Conservation (phyloP, 202 grass and related monocot species). For the Carex arenaria region DNA sequence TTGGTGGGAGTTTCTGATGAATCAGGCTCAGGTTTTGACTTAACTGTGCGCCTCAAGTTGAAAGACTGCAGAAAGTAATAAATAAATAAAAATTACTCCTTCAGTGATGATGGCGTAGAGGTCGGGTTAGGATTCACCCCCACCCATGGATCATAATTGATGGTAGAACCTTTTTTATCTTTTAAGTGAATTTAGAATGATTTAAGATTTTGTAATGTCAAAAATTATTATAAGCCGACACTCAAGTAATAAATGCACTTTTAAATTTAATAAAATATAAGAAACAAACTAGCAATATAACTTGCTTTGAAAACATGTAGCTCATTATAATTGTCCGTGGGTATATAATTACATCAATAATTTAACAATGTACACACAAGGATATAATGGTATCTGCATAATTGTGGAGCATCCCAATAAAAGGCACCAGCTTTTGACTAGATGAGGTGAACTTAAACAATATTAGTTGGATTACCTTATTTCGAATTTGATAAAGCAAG, state of each 20-base stretch:
- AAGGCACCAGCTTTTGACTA: neutral
- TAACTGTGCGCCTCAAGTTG: constrained; percentile 67
- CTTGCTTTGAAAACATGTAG: neutral
- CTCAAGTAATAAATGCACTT: neutral
- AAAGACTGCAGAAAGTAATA: constrained; percentile 66
- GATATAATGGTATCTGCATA: neutral
- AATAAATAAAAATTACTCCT: constrained; percentile 11
- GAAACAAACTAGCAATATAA: neutral
- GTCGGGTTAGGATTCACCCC: neutral
- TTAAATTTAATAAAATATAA: neutral
- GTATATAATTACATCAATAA: neutral
- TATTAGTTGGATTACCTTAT: constrained; percentile 52
- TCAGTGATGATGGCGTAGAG: neutral
- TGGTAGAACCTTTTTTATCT: neutral
- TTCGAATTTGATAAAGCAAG: constrained; percentile 94
- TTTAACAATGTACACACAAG: neutral
- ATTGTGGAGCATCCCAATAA: neutral
- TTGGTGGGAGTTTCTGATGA: constrained; percentile 49
- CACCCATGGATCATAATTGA: neutral
- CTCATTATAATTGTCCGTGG: neutral
- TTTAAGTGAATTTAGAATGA: neutral
- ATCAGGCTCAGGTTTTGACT: constrained; percentile 41
- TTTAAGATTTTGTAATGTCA: neutral
- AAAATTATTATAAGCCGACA: neutral
- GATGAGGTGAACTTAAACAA: constrained; percentile 1